Evolutionary conservation across 257 asterid species (phyloP).

Genomic region (Primulina eburnea): DNA sequence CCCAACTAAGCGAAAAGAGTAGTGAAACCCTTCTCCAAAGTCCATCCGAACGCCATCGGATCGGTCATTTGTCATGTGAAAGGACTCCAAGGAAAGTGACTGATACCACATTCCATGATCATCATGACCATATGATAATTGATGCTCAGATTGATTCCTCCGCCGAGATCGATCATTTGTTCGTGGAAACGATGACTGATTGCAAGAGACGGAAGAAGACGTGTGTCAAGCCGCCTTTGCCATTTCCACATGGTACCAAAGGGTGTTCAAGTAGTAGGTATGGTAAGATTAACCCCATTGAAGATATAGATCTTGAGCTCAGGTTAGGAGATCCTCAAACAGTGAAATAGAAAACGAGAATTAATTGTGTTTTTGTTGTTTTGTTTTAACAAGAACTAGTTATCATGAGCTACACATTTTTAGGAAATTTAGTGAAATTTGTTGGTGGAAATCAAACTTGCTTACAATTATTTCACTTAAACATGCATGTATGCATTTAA

Average conservation of each 20-base stretch:
- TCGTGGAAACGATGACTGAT: background rate
- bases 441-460: too few species aligned
- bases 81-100: background rate
- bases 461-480: too few species aligned
- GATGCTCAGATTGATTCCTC: conserved; percentile 24
- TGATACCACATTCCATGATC: background rate
- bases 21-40: background rate
- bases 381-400: too few species aligned
- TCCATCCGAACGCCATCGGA: background rate
- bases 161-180: conserved; percentile 16
- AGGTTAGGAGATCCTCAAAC: conserved; percentile 58
- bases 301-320: conserved; percentile 71
- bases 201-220: conserved; percentile 35
- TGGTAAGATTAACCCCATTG: conserved; percentile 25
- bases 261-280: conserved; percentile 20
- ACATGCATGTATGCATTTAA: too few species aligned
- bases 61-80: too few species aligned
- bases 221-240: conserved; percentile 4
- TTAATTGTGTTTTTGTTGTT: too few species aligned
- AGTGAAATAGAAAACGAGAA: conserved; percentile 25
- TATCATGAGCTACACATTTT: too few species aligned
- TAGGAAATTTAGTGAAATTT: too few species aligned
- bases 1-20: background rate
- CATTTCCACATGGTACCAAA: conserved; percentile 11
- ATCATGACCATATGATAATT: background rate